Percentiles rank a stretch among this genome's conserved stretches.
Conservation (phyloP, 1,284 basidiomycete genomes). For the Hymenochaete sp. region DNA sequence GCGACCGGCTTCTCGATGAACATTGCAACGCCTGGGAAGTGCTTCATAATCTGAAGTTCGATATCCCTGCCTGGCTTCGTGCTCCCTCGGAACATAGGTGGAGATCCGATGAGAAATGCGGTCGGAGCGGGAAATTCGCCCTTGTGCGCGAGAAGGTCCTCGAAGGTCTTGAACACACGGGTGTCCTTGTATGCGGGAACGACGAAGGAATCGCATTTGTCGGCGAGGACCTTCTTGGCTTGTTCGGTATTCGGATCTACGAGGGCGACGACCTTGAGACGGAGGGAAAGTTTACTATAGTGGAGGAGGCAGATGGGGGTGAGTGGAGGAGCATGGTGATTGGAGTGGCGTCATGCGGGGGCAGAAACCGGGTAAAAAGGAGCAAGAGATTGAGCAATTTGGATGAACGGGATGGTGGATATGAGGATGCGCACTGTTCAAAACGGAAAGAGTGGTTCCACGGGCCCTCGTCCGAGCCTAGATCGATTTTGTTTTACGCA, state of each 20-base stretch:
- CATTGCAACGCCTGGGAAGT: slow-evolving; percentile 86
- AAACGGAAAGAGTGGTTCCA: slow-evolving; percentile 96
- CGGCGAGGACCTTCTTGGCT: slow-evolving; percentile 71
- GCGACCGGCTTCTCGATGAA: slow-evolving; percentile 95
- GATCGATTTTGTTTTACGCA: background rate
- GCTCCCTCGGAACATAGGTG: slow-evolving; percentile 88
- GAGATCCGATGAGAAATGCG: slow-evolving; percentile 86
- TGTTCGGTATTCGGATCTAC: slow-evolving; percentile 87
- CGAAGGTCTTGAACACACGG: slow-evolving; percentile 78
- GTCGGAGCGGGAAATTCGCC: slow-evolving; percentile 48
- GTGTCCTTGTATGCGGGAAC: slow-evolving; percentile 90
- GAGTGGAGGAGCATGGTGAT: slow-evolving; percentile 4
- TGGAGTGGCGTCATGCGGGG: background rate
- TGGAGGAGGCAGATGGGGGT: slow-evolving; percentile 20
- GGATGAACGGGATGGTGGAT: too few relatives aligned
- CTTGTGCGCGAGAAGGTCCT: slow-evolving; percentile 77
- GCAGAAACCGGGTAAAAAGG: slow-evolving; percentile 5
- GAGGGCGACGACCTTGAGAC: slow-evolving; percentile 91
- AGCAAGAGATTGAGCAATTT: background rate
- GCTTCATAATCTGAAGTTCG: slow-evolving; percentile 82
- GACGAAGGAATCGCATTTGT: slow-evolving; percentile 93
- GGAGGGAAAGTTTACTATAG: slow-evolving; percentile 87
- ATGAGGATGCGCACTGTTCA: slow-evolving; percentile 60
- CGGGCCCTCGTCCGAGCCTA: slow-evolving; percentile 78
- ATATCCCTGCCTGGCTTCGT: slow-evolving; percentile 75